Conservation (phyloP, 371 early-diverging fungal species). For the Encephalitozoon intestinalis region DNA sequence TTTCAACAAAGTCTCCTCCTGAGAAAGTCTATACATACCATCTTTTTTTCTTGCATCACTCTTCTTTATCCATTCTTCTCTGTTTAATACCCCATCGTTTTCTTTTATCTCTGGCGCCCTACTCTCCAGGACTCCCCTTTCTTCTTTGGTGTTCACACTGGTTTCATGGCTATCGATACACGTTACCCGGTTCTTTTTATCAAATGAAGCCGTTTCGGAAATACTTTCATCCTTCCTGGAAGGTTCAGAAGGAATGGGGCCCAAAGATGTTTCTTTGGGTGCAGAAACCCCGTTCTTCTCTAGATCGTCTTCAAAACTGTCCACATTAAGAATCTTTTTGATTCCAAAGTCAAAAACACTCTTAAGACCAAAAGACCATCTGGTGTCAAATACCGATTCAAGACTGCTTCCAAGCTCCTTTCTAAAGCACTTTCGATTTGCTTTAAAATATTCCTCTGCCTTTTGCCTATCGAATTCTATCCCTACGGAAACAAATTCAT, state of each 20-base stretch:
- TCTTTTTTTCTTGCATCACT: not conserved
- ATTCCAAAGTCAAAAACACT: conserved; percentile 39
- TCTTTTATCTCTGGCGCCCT: not conserved
- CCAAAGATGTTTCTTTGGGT: not conserved
- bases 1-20: not conserved
- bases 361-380: conserved; percentile 23
- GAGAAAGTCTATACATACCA: not conserved
- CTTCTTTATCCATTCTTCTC: not conserved
- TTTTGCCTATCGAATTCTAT: not conserved
- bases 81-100: not conserved
- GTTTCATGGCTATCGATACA: too few relatives aligned
- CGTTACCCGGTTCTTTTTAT: too few relatives aligned
- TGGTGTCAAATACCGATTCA: not conserved
- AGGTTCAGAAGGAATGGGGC: not conserved
- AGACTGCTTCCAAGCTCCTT: not conserved
- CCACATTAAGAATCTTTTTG: conserved; percentile 38
- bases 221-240: not conserved
- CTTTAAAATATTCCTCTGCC: conserved; percentile 8
- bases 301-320: not conserved
- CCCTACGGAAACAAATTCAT: conserved; percentile 11
- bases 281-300: not conserved
- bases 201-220: not conserved
- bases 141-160: too few relatives aligned
- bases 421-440: conserved; percentile 13
- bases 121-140: too few relatives aligned